These are phyloP conservation scores for Rugosomyces carneus DNA, from an alignment of 1,284 basidiomycete genomes.

Conservation along the genomic window DNA sequence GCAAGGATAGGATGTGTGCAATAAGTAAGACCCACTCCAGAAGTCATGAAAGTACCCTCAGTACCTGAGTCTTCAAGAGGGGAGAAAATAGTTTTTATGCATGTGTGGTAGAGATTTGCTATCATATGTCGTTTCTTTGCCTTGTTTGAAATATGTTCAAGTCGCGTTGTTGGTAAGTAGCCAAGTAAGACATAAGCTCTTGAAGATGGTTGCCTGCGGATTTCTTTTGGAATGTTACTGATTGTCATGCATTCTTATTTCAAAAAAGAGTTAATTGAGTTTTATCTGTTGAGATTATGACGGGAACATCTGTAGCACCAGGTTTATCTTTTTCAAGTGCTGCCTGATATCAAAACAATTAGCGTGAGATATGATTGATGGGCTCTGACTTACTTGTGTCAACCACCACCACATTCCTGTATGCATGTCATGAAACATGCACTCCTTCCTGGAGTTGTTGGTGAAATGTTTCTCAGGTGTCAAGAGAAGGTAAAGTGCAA, in stretches of 20 bases:
- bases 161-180: slow-evolving; percentile 31
- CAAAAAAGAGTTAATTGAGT: slow-evolving; percentile 20
- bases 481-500: slow-evolving; percentile 18
- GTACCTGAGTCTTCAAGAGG: slow-evolving; percentile 12
- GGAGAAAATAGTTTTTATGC: slow-evolving; percentile 17
- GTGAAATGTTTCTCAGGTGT: slow-evolving; percentile 27
- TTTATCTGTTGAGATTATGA: slow-evolving; percentile 28
- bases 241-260: slow-evolving; percentile 37
- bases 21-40: slow-evolving; percentile 9
- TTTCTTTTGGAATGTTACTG: slow-evolving; percentile 38
- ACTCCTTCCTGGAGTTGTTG: slow-evolving; percentile 14
- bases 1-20: slow-evolving; percentile 9
- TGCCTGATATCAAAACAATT: slow-evolving; percentile 16
- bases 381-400: not conserved
- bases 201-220: slow-evolving; percentile 28
- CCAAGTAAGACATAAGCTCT: slow-evolving; percentile 32
- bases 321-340: slow-evolving; percentile 22
- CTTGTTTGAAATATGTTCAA: slow-evolving; percentile 28
- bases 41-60: slow-evolving; percentile 14
- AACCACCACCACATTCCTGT: slow-evolving; percentile 1
- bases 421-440: slow-evolving; percentile 1
- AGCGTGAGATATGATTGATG: not conserved
- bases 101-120: slow-evolving; percentile 33
- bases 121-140: slow-evolving; percentile 22
- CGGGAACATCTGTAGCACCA: slow-evolving; percentile 33